Conservation (phyloP, 495 filamentous ascomycete species). For the Venustampulla echinocandica region DNA sequence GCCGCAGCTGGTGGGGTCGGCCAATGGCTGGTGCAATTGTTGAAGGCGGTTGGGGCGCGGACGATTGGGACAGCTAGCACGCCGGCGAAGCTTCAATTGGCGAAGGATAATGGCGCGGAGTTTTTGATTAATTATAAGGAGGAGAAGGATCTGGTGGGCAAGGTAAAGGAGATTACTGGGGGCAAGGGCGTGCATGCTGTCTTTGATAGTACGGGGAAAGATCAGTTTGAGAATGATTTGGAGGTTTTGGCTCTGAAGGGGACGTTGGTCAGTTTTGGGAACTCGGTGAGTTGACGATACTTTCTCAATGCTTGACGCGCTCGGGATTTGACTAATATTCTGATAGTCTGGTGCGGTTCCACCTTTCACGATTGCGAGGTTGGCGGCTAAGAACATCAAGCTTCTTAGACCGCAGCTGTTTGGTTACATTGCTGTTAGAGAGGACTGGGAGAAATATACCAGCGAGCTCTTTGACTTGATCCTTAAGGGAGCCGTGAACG, state of each 20-base stretch:
- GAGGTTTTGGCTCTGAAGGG: slow-evolving; percentile 75
- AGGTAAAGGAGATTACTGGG: slow-evolving; percentile 61
- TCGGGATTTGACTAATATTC: too few species aligned
- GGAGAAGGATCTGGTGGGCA: slow-evolving; percentile 55
- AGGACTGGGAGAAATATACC: slow-evolving; percentile 65
- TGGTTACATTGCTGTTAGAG: slow-evolving; percentile 63
- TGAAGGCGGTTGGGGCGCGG: slow-evolving; percentile 63
- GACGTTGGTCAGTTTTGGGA: slow-evolving; percentile 78
- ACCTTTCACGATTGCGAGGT: slow-evolving; percentile 56
- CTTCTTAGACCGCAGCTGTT: slow-evolving; percentile 67
- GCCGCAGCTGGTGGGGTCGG: slow-evolving; percentile 90
- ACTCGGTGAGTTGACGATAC: slow-evolving; percentile 48
- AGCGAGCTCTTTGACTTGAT: slow-evolving; percentile 70
- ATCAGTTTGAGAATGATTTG: slow-evolving; percentile 78
- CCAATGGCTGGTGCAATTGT: slow-evolving; percentile 64
- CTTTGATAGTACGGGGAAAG: slow-evolving; percentile 83
- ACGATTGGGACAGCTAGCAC: slow-evolving; percentile 80
- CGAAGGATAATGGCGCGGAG: slow-evolving; percentile 58
- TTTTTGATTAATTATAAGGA: slow-evolving; percentile 59
- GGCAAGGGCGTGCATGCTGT: slow-evolving; percentile 68
- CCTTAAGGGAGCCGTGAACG: slow-evolving; percentile 55
- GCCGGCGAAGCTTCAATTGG: slow-evolving; percentile 61
- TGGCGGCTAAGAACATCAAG: slow-evolving; percentile 75
- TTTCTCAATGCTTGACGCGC: background rate
- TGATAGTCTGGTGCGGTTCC: slow-evolving; percentile 56